Evolutionary conservation across 352 stramenopile genomes (phyloP).

Genomic region (Phytophthora foliorum): DNA sequence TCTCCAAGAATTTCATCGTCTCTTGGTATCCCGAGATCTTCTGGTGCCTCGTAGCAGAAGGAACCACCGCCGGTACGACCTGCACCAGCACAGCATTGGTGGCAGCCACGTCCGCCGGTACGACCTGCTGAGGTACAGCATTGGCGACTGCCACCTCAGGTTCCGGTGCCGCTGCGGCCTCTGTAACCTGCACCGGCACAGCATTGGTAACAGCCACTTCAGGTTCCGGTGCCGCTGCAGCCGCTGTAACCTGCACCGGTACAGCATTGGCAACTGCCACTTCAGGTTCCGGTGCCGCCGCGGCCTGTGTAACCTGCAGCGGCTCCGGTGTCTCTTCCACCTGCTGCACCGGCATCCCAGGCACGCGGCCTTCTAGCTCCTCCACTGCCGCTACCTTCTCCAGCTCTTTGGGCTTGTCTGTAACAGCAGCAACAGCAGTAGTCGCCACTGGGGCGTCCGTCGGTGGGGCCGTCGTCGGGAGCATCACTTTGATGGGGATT

Average conservation of each 20-base stretch:
- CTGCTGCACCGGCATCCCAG: slow-evolving; percentile 24
- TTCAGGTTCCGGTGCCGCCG: too few relatives aligned
- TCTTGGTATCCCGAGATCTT: slow-evolving; percentile 59
- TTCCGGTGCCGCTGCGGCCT: too few relatives aligned
- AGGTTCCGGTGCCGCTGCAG: too few relatives aligned
- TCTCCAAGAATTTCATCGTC: slow-evolving; percentile 60
- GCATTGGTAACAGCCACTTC: too few relatives aligned
- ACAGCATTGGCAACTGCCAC: neutral
- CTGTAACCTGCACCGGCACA: too few relatives aligned
- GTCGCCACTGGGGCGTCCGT: slow-evolving; percentile 15
- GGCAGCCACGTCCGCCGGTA: neutral
- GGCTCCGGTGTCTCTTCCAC: slow-evolving; percentile 17
- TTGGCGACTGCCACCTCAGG: too few relatives aligned
- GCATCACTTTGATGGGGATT: slow-evolving; percentile 40
- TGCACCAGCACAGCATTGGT: slow-evolving; percentile 6
- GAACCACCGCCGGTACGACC: neutral
- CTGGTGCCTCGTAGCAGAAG: slow-evolving; percentile 51
- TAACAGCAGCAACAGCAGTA: slow-evolving; percentile 2
- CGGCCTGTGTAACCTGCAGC: slow-evolving; percentile 13
- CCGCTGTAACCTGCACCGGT: neutral
- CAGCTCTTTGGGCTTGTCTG: slow-evolving; percentile 14
- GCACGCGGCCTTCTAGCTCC: slow-evolving; percentile 30
- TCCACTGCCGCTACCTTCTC: slow-evolving; percentile 14
- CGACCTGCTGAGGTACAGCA: too few relatives aligned
- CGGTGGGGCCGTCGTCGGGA: slow-evolving; percentile 19